Percentiles rank a stretch among this genome's conserved stretches.
Conservation (phyloP, 2,329 filamentous ascomycete species). For the Trichoderma sp. region DNA sequence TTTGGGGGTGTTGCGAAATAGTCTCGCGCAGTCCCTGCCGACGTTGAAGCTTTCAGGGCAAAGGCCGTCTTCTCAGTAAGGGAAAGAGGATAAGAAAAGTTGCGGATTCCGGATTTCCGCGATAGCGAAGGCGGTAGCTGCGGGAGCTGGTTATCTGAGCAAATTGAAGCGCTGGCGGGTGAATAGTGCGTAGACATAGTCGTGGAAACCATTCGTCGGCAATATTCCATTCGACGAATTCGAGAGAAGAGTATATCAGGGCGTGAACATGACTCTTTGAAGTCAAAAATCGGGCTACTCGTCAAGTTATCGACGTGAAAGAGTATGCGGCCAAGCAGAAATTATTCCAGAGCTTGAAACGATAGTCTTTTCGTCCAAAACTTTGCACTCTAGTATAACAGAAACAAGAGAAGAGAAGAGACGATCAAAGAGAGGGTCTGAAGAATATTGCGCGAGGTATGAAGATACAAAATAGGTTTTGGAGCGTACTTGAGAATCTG, state of each 20-base stretch:
- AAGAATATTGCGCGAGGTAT: background rate
- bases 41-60: background rate
- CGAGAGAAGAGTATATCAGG: background rate
- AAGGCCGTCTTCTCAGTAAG: constrained; percentile 7
- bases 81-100: constrained; percentile 32
- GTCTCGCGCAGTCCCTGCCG: background rate
- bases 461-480: background rate
- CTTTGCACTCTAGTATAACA: background rate
- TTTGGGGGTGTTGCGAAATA: constrained; percentile 5
- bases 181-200: constrained; percentile 26
- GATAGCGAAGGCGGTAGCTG: background rate
- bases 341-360: background rate
- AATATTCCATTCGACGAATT: background rate
- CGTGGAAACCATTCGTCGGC: background rate
- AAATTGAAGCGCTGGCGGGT: constrained; percentile 17
- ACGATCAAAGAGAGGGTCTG: background rate
- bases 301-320: background rate
- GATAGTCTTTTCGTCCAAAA: background rate
- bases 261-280: background rate
- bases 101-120: constrained; percentile 24
- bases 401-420: background rate
- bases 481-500: background rate
- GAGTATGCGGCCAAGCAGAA: background rate
- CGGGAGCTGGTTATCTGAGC: constrained; percentile 11
- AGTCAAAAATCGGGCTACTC: background rate